Percentiles rank a stretch among this genome's conserved stretches.
These are phyloP conservation scores for Leavenworthia alabamica DNA, from an alignment of 345 rosid genomes.

Conservation along the genomic window DNA sequence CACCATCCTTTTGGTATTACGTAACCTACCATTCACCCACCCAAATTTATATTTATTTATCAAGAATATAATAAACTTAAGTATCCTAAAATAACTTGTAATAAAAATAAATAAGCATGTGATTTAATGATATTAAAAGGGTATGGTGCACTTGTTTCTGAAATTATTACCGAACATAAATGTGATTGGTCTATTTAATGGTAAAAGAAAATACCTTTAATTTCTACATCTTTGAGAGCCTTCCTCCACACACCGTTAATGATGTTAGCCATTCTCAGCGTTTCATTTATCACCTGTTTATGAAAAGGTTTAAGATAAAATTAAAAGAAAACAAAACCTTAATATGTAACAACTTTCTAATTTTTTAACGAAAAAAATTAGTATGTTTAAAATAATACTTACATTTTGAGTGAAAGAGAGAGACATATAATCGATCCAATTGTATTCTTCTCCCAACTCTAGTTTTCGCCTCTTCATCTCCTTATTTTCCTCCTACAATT, in stretches of 20 bases:
- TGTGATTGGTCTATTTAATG: not conserved
- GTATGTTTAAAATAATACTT: slow-evolving; percentile 21
- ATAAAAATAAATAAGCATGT: not conserved
- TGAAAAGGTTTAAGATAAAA: not conserved
- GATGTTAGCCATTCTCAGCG: slow-evolving; percentile 79
- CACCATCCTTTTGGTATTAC: slow-evolving; percentile 95
- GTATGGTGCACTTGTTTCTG: no score
- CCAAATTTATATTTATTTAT: not conserved
- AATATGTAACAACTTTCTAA: no score
- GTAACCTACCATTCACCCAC: slow-evolving; percentile 48
- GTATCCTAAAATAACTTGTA: not conserved
- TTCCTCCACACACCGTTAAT: slow-evolving; percentile 95
- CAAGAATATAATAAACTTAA: not conserved
- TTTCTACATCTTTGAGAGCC: slow-evolving; percentile 72
- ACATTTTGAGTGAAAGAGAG: slow-evolving; percentile 90
- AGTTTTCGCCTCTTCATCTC: slow-evolving; percentile 62
- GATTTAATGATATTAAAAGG: not conserved
- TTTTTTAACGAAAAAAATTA: not conserved
- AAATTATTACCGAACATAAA: not conserved
- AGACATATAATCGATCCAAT: slow-evolving; percentile 81
- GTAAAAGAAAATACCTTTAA: slow-evolving; percentile 47
- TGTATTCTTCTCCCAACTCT: slow-evolving; percentile 39
- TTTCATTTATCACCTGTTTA: slow-evolving; percentile 79
- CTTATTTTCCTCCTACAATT: slow-evolving; percentile 76
- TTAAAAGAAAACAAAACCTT: not conserved